Evolutionary conservation across 805 yeast species (phyloP).

Genomic region (Candida michaelii): DNA sequence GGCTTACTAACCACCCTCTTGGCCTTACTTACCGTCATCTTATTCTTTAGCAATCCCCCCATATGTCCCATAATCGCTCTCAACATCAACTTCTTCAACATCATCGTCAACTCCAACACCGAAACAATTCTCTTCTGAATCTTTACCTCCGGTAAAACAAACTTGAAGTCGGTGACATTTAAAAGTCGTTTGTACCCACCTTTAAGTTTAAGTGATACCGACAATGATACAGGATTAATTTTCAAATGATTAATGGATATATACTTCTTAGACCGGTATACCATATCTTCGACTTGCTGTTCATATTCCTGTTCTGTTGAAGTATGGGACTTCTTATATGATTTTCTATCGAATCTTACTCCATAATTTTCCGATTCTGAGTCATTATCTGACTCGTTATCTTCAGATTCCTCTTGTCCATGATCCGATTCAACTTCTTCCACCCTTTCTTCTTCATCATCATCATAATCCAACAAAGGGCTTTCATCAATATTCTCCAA

Average conservation of each 20-base stretch:
- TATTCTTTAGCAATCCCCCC: slow-evolving; percentile 37
- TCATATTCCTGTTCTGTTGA: slow-evolving; percentile 20
- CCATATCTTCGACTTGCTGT: slow-evolving; percentile 55
- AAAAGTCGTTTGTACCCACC: slow-evolving; percentile 35
- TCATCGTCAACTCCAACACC: slow-evolving; percentile 33
- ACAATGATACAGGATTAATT: slow-evolving; percentile 26
- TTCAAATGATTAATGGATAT: slow-evolving; percentile 63
- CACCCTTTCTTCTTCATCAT: slow-evolving; percentile 14
- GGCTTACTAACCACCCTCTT: slow-evolving; percentile 17
- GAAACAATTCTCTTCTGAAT: slow-evolving; percentile 34
- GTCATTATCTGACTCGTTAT: background rate
- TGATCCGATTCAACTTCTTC: background rate
- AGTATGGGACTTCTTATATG: slow-evolving; percentile 9
- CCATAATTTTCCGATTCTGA: background rate
- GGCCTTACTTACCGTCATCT: slow-evolving; percentile 20
- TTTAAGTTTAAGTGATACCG: slow-evolving; percentile 35
- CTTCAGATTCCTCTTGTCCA: background rate
- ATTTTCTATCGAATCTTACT: background rate
- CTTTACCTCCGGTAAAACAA: slow-evolving; percentile 33
- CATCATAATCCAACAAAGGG: slow-evolving; percentile 15
- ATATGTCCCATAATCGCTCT: slow-evolving; percentile 34
- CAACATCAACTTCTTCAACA: slow-evolving; percentile 30
- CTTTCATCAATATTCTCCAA: slow-evolving; percentile 21
- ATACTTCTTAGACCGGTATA: slow-evolving; percentile 69
- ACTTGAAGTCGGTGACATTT: slow-evolving; percentile 37